Evolutionary conservation across 345 rosid genomes (phyloP).

Genomic region (Syzygium jambos): DNA sequence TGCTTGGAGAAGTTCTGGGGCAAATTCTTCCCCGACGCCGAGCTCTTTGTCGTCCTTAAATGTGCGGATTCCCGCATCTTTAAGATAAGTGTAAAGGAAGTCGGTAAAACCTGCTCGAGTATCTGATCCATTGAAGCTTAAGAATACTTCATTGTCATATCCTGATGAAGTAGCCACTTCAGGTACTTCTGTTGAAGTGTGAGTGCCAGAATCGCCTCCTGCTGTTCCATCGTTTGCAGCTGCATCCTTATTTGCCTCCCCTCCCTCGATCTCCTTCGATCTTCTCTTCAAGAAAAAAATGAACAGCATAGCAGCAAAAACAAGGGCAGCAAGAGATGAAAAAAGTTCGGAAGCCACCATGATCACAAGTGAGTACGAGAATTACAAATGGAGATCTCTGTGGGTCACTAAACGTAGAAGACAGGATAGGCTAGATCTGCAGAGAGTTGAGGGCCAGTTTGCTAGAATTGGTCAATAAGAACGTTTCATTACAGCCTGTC

Average conservation of each 20-base stretch:
- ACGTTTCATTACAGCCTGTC: too few relatives aligned
- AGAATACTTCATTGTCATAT: neutral
- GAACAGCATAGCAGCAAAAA: neutral
- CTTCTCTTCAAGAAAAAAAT: neutral
- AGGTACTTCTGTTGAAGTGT: neutral
- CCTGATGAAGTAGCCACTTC: neutral
- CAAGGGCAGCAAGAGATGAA: neutral
- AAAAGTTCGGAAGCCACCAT: neutral
- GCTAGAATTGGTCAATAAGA: neutral
- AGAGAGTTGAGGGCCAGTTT: neutral
- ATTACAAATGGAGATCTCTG: neutral
- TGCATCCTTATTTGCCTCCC: neutral
- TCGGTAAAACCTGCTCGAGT: neutral
- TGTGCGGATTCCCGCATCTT: neutral
- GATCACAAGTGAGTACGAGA: too few relatives aligned
- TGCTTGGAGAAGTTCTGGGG: neutral
- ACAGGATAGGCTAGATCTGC: neutral
- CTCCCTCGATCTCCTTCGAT: neutral
- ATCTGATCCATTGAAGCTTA: neutral
- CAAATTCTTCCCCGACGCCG: rapidly evolving
- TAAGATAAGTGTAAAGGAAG: neutral
- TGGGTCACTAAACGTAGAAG: neutral
- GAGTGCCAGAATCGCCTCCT: neutral
- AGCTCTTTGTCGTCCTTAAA: neutral
- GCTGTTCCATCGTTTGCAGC: neutral